Percentiles rank a stretch among this genome's conserved stretches.
phyloP scores from a whole-genome alignment of 2,329 filamentous ascomycete species.

The Zymoseptoria passerinii region DNA sequence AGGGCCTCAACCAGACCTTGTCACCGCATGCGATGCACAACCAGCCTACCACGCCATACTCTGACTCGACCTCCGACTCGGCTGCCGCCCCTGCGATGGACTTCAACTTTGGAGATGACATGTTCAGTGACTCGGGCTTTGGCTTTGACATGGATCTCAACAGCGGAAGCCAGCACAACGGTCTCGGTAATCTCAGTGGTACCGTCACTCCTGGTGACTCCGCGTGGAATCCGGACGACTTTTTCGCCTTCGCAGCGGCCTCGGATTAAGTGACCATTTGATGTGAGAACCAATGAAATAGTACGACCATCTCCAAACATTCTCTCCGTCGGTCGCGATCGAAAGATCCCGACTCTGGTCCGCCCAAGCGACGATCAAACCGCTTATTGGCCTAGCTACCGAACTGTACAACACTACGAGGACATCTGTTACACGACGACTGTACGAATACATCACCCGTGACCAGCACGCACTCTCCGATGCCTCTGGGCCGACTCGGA shows the following conservation, averaged over 20 bases:
- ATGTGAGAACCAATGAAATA: not conserved
- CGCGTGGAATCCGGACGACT: conserved; percentile 16
- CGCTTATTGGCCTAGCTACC: not conserved
- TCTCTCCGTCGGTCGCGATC: not conserved
- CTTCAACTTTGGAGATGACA: conserved; percentile 10
- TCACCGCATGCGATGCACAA: conserved; percentile 7
- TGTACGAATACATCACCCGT: not conserved
- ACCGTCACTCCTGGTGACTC: conserved; percentile 13
- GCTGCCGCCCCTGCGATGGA: conserved; percentile 1
- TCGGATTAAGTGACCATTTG: conserved; percentile 4
- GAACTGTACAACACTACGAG: not conserved
- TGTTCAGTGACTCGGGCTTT: conserved; percentile 5
- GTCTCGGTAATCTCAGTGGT: conserved; percentile 7
- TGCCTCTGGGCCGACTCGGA: not conserved
- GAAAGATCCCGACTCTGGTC: not conserved
- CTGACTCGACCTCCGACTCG: not conserved
- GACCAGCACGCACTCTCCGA: conserved; percentile 18
- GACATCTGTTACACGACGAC: conserved; percentile 1
- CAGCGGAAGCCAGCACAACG: not conserved
- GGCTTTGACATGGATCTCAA: conserved; percentile 9
- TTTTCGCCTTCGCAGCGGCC: conserved; percentile 15
- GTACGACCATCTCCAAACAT: not conserved
- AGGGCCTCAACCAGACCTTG: conserved; percentile 15
- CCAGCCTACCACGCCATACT: not conserved
- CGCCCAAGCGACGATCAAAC: not conserved